Percentiles rank a stretch among this genome's conserved stretches.
phyloP scores from a whole-genome alignment of 805 yeast species.

The Lipomyces chichibuensis region DNA sequence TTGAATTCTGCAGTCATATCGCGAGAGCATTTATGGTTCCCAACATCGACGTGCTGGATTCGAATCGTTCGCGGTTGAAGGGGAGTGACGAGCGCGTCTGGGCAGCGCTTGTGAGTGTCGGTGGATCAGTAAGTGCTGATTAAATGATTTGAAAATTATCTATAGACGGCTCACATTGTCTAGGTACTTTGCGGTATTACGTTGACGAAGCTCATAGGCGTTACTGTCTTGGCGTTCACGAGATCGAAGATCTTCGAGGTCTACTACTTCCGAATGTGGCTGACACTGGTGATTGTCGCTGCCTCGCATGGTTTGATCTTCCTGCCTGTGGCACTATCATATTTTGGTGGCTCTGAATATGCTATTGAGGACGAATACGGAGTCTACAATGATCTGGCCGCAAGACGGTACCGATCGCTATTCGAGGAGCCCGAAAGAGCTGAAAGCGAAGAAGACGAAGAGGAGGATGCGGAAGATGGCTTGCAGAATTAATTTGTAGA shows the following conservation, averaged over 20 bases:
- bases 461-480: neutral
- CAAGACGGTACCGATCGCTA: slow-evolving; percentile 9
- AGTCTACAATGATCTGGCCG: neutral
- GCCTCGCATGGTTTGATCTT: slow-evolving; percentile 77
- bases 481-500: neutral
- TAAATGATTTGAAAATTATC: neutral
- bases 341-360: slow-evolving; percentile 64
- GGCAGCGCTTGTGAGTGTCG: slow-evolving; percentile 74
- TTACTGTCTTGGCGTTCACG: slow-evolving; percentile 82
- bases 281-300: slow-evolving; percentile 73
- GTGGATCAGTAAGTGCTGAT: slow-evolving; percentile 57
- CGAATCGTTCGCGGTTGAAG: slow-evolving; percentile 35
- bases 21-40: slow-evolving; percentile 71
- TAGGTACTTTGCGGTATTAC: slow-evolving; percentile 84
- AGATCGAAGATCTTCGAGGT: slow-evolving; percentile 84
- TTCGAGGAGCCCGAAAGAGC: slow-evolving; percentile 11
- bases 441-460: slow-evolving; percentile 6
- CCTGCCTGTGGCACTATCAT: slow-evolving; percentile 72
- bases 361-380: slow-evolving; percentile 43
- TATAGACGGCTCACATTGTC: neutral
- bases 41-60: slow-evolving; percentile 44
- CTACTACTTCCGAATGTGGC: slow-evolving; percentile 95
- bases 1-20: slow-evolving; percentile 89
- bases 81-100: slow-evolving; percentile 47
- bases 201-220: slow-evolving; percentile 85